phyloP scores from a whole-genome alignment of 2,329 filamentous ascomycete genomes.

The Trichoderma sp. region DNA sequence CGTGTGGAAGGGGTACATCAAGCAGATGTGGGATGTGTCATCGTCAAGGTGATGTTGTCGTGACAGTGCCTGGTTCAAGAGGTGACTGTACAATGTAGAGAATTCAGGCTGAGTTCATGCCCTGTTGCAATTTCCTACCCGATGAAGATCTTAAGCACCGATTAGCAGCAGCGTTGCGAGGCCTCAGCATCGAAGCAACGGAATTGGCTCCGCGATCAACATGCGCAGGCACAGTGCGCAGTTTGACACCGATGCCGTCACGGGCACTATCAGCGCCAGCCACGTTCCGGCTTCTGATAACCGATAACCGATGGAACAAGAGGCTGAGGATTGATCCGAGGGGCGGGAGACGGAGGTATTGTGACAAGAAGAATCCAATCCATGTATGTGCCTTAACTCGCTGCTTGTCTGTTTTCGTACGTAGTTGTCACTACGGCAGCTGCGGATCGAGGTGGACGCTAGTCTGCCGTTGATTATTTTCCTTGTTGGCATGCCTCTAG shows the following conservation, averaged over 20 bases:
- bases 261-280: not conserved
- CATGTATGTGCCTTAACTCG: not conserved
- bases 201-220: not conserved
- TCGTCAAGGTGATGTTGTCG: not conserved
- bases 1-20: not conserved
- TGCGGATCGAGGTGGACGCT: slow-evolving; percentile 13
- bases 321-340: not conserved
- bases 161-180: not conserved
- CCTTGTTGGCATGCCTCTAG: not conserved
- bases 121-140: not conserved
- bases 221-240: not conserved
- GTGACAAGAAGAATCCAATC: not conserved
- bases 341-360: not conserved
- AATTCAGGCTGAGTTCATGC: not conserved
- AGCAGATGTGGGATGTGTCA: not conserved
- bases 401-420: not conserved
- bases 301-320: not conserved
- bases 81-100: not conserved
- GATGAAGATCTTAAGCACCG: not conserved
- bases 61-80: not conserved
- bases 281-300: not conserved
- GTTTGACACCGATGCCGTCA: not conserved
- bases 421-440: not conserved
- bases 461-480: not conserved
- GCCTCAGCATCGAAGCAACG: not conserved